Base-by-base conservation (phyloP, 306 rosid species). In the Mimosa bimucronata region DNA sequence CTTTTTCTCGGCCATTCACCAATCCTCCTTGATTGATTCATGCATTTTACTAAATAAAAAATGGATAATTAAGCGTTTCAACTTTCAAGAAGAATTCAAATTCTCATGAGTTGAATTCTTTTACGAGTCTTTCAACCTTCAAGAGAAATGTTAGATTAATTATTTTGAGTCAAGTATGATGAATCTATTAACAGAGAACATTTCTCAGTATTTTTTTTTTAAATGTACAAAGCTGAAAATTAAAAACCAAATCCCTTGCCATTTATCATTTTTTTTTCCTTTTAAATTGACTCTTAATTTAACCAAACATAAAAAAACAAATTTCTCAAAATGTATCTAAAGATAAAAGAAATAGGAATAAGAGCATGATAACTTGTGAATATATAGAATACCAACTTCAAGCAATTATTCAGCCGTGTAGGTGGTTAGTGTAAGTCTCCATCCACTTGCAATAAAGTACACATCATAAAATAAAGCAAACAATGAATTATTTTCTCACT, bases 361-460 rank as follows among this genome's bases (percentile, higher is more conserved):
- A 8, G 3, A 11, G 18, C 66, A 58, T 25, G 31, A 30, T 14
- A 14, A 29, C 37, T 26, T 60, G 66, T 26, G 18, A 57, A 57
- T 60, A 12, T 25, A 29, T 18, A 6, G 42, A 29, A 30, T 64
- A 64, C 37, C 25, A 64, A 29, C 13, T 64, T 30, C 42, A 31
- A 30, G 38, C 42, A 64, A 64, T 64, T 30, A 64, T 30, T 64
- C 16, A 34, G 2, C 18, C 41, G 19, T 30, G 69, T 30, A 14
- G 12, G 11, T 6, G 37, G 69, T 30, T 2, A 64, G 12, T 64
- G n/a, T 41, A 64, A 64, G 42, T 64, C 69, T 23, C 13, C 38
- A 62, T 28, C 69, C 69, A 64, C 69, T 64, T 64, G 69, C 69
- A 30, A 30, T 64, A 64, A 64, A 64, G 23, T 6, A 62, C 41